These are phyloP conservation scores for Kuraishia capsulata DNA, from an alignment of 805 yeast species.

Conservation along the genomic window DNA sequence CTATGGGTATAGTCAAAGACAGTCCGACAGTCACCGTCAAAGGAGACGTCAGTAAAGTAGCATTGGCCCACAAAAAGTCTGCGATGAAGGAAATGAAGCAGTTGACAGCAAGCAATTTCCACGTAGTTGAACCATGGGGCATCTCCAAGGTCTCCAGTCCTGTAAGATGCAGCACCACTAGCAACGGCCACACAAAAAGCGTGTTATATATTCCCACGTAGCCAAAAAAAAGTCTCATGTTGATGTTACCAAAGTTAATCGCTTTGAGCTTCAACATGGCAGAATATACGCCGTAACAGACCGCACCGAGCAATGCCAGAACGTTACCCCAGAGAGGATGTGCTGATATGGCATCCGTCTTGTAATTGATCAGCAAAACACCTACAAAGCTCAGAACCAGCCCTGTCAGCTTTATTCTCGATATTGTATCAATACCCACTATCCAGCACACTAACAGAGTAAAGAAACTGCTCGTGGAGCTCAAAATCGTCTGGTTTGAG, in stretches of 20 bases:
- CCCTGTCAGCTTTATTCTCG: constrained; percentile 56
- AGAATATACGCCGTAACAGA: constrained; percentile 88
- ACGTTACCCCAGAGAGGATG: constrained; percentile 54
- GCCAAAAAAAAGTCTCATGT: constrained; percentile 87
- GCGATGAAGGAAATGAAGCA: constrained; percentile 74
- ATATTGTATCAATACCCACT: constrained; percentile 62
- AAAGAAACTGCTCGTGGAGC: constrained; percentile 90
- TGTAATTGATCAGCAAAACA: constrained; percentile 60
- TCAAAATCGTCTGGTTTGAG: constrained; percentile 86
- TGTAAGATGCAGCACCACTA: constrained; percentile 51
- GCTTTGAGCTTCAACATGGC: constrained; percentile 71
- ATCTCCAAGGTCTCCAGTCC: constrained; percentile 66
- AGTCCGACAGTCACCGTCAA: constrained; percentile 93
- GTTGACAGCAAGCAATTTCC: constrained; percentile 50
- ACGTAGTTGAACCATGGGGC: constrained; percentile 48
- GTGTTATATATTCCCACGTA: constrained; percentile 85
- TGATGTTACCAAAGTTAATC: constrained; percentile 62
- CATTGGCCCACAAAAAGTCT: constrained; percentile 94
- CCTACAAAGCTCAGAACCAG: constrained; percentile 68
- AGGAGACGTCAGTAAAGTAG: constrained; percentile 89
- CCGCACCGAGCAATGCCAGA: constrained; percentile 76
- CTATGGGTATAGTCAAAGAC: constrained; percentile 87
- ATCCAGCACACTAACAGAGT: constrained; percentile 76
- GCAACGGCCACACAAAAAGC: constrained; percentile 72
- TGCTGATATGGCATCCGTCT: constrained; percentile 6